These are phyloP conservation scores for Amylocystis lapponica DNA, from an alignment of 768 basidiomycete genomes.

Conservation along the genomic window DNA sequence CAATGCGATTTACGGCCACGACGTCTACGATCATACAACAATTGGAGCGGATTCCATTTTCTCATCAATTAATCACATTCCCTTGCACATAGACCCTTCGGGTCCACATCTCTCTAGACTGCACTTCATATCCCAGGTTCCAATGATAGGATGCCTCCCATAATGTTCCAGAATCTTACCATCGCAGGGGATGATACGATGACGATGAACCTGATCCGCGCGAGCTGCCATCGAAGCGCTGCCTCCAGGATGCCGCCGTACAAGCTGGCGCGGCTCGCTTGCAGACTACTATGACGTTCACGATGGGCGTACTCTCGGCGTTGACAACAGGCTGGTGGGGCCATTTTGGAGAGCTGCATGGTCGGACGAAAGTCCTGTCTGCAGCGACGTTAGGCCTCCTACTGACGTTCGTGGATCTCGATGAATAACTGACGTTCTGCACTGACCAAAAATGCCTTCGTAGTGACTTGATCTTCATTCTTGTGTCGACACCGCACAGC, in stretches of 20 bases:
- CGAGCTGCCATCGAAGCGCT: constrained; percentile 30
- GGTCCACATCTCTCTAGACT: constrained; percentile 8
- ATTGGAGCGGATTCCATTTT: constrained; percentile 1
- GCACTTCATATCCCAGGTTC: constrained; percentile 8
- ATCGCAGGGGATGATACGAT: too few relatives aligned
- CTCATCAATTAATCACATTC: constrained; percentile 1
- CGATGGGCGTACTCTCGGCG: constrained; percentile 74
- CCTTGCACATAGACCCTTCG: constrained; percentile 8
- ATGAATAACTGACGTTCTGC: constrained; percentile 29
- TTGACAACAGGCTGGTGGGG: constrained; percentile 88
- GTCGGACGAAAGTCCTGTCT: constrained; percentile 70
- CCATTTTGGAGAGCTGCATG: constrained; percentile 66
- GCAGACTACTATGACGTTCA: constrained; percentile 73
- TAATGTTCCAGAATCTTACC: background rate
- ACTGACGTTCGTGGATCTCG: constrained; percentile 52
- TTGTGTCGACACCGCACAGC: constrained; percentile 66
- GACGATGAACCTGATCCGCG: constrained; percentile 35
- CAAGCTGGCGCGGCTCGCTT: constrained; percentile 65
- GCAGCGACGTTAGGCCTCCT: constrained; percentile 64
- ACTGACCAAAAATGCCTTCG: background rate
- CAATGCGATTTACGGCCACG: constrained; percentile 41
- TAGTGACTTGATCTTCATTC: constrained; percentile 75
- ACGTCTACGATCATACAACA: constrained; percentile 33
- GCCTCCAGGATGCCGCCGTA: constrained; percentile 47
- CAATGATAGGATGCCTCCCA: too few relatives aligned